Evolutionary conservation across 306 rosid genomes (phyloP), one percentile per base, ranked within the genome.

Genomic region (Pyrus pyrifolia): DNA sequence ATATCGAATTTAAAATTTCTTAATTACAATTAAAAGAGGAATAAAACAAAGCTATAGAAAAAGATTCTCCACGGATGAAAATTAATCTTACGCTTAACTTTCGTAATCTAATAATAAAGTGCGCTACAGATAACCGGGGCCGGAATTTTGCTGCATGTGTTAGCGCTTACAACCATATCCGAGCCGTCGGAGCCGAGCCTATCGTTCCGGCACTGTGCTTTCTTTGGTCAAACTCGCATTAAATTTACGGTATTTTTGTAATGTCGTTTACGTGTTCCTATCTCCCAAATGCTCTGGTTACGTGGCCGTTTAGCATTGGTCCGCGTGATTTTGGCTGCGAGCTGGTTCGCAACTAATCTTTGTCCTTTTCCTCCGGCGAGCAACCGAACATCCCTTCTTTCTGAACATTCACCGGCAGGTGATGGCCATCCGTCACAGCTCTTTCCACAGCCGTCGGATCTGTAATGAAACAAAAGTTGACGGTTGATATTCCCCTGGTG

Each of bases 271-370:
- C 58, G 77, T 65, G 84, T 71, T 42, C 11, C 17, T 4, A 59
- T 62, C 76, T 12, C 51, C 29, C 0, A 60, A 23, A 13, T 33
- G 22, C 5, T 1, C 8, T 1, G 10, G 2, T 74, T 72, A 81
- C 82, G 86, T 78, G 92, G 86, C 78, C 5, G 0, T 2, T 21
- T 3, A 7, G 35, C 15, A 78, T 81, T 72, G 31, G 42, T 3
- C 0, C 14, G 40, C 61, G n/a, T 29, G 67, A 77, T 74, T 83
- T 78, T 21, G 70, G 60, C 2, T 72, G 79, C 77, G 80, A 81
- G 85, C 82, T 82, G 88, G 81, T 80, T 65, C 67, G 83, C 87
- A 83, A 79, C 78, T 29, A 53, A 78, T 77, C 81, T 76, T 27
- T 80, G 84, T 81, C 75, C 23, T 77, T 68, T 66, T 42, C 23